A percentile compares a stretch with the other conserved stretches of the same genome.
Conservation (phyloP, 1,284 basidiomycete species). For the Cerrena zonata region DNA sequence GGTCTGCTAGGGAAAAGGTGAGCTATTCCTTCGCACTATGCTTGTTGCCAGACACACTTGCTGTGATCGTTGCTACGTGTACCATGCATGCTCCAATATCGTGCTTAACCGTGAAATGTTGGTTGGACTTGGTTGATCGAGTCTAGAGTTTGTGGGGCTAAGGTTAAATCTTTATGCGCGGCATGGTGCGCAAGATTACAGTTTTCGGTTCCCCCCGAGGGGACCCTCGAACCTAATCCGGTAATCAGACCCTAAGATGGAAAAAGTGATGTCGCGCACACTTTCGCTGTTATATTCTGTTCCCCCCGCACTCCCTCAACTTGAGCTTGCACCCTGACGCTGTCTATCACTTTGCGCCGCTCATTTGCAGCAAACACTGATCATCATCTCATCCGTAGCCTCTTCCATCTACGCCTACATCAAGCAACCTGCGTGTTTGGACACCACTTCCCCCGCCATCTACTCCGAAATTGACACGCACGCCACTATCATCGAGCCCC, state of each 20-base stretch:
- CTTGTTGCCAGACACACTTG: no score
- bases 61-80: no score
- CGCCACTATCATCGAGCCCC: slow-evolving; percentile 11
- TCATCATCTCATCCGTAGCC: slow-evolving; percentile 8
- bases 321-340: background rate
- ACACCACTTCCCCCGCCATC: slow-evolving; percentile 10
- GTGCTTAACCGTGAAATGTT: no score
- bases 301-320: background rate
- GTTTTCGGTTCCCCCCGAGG: background rate
- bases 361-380: slow-evolving; percentile 1
- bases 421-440: background rate
- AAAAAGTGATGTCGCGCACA: no score
- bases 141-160: background rate
- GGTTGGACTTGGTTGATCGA: background rate
- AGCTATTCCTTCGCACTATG: slow-evolving; percentile 7
- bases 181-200: no score
- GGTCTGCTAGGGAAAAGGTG: background rate
- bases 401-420: slow-evolving; percentile 9
- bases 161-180: background rate
- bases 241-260: background rate
- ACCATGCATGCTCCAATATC: no score
- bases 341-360: background rate
- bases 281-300: background rate
- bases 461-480: slow-evolving; percentile 9
- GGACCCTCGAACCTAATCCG: background rate